Evolutionary conservation across 2,329 filamentous ascomycete species (phyloP), one percentile per base, ranked within the genome.

Genomic region (Penicillium sclerotiorum): DNA sequence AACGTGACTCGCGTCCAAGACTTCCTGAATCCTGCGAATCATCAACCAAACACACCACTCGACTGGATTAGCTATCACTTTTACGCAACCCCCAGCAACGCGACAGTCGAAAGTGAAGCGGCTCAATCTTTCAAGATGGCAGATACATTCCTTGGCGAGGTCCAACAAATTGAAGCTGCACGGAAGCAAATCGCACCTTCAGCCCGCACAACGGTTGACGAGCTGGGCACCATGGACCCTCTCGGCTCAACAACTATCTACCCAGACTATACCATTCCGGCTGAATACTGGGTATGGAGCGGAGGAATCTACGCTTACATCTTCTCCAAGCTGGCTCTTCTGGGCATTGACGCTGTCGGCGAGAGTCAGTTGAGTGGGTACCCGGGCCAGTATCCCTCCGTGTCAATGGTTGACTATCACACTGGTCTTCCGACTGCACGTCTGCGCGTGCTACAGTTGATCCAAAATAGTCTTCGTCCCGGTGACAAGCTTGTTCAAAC

Each of bases 61-160:
- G 49, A 48, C 39, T 52, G 49, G 44, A 41, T 52, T 28, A 52
- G 45, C 45, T 52, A 47, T 28, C 49, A 45, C 9, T 49, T 49
- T 33, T 49, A 49, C 9, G 28, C 39, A 5, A 44, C 38, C 8
- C 39, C 46, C 8, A 18, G 21, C 25, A 49, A 48, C 30, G 33
- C 39, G 1, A 37, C 30, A 2, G 37, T 30, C 6, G 21, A 44
- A 22, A 44, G 36, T 22, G 46, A 49, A 38, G 39, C 46, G 12
- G 18, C 46, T 1, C 32, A 49, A 20, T 37, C 30, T 9, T 49
- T 49, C 17, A n/a, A 49, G 22, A 43, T 43, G 30, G 46, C 39
- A 32, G 39, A 49, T 22, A 42, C n/a, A 1, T 38, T 49, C 23
- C 17, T 49, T 28, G 46, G 23, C 2, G 46, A 49, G 32, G 46